Conservation (phyloP, 1,284 basidiomycete genomes). For the Tetrapyrgos nigripes region DNA sequence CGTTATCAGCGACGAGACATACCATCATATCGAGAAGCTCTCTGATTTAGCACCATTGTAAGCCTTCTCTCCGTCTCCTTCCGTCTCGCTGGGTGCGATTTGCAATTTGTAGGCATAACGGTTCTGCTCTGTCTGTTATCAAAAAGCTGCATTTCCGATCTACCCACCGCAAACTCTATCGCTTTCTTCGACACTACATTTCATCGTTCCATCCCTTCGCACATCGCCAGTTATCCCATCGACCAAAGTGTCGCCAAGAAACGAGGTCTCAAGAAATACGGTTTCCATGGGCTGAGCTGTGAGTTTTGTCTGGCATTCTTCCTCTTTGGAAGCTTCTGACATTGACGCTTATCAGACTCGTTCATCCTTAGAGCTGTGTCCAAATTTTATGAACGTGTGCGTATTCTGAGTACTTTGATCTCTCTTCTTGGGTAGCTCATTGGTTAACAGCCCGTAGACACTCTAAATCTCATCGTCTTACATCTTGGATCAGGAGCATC, state of each 20-base stretch:
- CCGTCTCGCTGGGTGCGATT: background rate
- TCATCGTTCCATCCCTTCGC: conserved; percentile 76
- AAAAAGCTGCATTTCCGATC: conserved; percentile 62
- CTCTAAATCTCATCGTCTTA: conserved; percentile 75
- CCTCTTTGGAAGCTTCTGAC: conserved; percentile 27
- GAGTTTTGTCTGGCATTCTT: conserved; percentile 29
- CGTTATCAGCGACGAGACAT: conserved; percentile 65
- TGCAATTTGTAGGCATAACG: conserved; percentile 58
- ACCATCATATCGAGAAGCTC: conserved; percentile 74
- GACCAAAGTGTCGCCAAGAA: conserved; percentile 64
- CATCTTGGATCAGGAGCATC: conserved; percentile 90
- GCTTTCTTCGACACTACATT: conserved; percentile 89
- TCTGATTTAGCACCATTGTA: conserved; percentile 84
- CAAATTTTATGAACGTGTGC: conserved; percentile 61
- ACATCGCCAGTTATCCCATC: conserved; percentile 82
- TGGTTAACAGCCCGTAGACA: conserved; percentile 33
- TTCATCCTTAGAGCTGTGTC: conserved; percentile 71
- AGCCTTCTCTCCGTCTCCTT: conserved; percentile 35
- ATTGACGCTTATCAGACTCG: conserved; percentile 48
- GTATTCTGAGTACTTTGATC: too few species aligned
- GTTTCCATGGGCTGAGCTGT: conserved; percentile 87
- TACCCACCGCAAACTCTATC: conserved; percentile 69
- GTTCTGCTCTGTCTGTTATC: conserved; percentile 65
- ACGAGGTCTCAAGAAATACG: conserved; percentile 83
- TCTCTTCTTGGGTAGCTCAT: too few species aligned